Conservation (phyloP, 305 asterid species). For the Euphrasia arctica region DNA sequence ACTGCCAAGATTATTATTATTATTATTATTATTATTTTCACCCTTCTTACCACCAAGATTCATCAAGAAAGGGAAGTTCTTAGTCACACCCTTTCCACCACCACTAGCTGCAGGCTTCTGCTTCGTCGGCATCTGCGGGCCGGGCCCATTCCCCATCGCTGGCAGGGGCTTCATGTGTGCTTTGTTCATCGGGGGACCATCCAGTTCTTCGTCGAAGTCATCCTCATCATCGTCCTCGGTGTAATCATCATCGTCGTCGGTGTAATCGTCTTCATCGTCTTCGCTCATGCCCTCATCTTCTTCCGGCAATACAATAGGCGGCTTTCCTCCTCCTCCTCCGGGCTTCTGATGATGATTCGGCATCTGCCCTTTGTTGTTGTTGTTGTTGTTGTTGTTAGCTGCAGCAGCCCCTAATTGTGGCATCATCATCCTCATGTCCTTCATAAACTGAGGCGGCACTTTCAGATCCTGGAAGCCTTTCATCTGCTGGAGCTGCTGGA, state of each 20-base stretch:
- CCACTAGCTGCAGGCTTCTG: conserved; percentile 26
- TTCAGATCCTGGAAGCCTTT: conserved; percentile 72
- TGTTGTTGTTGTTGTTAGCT: background rate
- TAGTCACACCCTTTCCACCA: conserved; percentile 4
- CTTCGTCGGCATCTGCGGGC: conserved; percentile 32
- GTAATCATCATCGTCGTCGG: conserved; percentile 41
- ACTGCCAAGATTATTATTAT: no score
- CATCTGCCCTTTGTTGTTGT: conserved; percentile 21
- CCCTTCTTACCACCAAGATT: conserved; percentile 29
- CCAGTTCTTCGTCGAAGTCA: conserved; percentile 52
- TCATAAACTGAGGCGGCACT: conserved; percentile 50
- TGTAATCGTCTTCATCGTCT: conserved; percentile 33
- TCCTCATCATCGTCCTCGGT: conserved; percentile 33
- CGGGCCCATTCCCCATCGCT: conserved; percentile 38
- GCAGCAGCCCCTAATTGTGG: conserved; percentile 19
- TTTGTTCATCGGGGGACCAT: conserved; percentile 34
- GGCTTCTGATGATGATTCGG: conserved; percentile 34
- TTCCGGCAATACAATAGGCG: conserved; percentile 27
- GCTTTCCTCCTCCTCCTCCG: conserved; percentile 22
- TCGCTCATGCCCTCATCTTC: conserved; percentile 54
- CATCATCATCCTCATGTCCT: conserved; percentile 45
- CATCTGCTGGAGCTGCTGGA: conserved; percentile 59
- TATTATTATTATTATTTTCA: background rate
- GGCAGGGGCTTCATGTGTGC: conserved; percentile 27
- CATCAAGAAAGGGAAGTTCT: background rate